These are phyloP conservation scores for Alternaria infectoria DNA, from an alignment of 2,329 filamentous ascomycete species.

Conservation along the genomic window DNA sequence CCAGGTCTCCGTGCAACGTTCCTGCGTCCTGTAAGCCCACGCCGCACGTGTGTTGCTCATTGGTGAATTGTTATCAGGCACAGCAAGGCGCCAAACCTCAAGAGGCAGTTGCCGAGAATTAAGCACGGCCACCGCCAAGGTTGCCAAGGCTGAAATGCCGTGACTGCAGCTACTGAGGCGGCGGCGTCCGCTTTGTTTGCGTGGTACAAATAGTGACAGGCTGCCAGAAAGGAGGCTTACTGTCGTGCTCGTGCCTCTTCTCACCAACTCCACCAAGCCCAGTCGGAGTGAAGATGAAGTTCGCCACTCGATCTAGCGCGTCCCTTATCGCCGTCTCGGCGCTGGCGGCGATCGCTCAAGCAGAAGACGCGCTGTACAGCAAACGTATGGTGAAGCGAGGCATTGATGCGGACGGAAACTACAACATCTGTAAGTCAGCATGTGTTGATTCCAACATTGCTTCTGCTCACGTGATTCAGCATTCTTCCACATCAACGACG, in stretches of 20 bases:
- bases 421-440: slow-evolving; percentile 41
- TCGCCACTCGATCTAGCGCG: slow-evolving; percentile 16
- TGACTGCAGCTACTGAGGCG: slow-evolving; percentile 3
- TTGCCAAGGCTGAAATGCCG: not conserved
- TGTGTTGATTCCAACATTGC: not conserved
- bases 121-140: slow-evolving; percentile 29
- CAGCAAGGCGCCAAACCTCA: slow-evolving; percentile 12
- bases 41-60: slow-evolving; percentile 37
- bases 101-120: slow-evolving; percentile 39
- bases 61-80: slow-evolving; percentile 36
- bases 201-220: slow-evolving; percentile 20
- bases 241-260: slow-evolving; percentile 4
- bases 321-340: slow-evolving; percentile 30
- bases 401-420: slow-evolving; percentile 41
- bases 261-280: not conserved
- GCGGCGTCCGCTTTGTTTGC: slow-evolving; percentile 12
- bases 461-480: slow-evolving; percentile 36
- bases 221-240: not conserved
- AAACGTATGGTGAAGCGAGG: slow-evolving; percentile 39
- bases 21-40: slow-evolving; percentile 11
- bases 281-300: slow-evolving; percentile 28
- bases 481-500: slow-evolving; percentile 74
- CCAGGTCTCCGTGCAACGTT: slow-evolving; percentile 16
- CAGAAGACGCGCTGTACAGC: slow-evolving; percentile 42
- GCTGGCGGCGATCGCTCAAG: slow-evolving; percentile 18